phyloP scores from a whole-genome alignment of 169 alveolate genomes.

The Plasmodium billcollinsi region DNA sequence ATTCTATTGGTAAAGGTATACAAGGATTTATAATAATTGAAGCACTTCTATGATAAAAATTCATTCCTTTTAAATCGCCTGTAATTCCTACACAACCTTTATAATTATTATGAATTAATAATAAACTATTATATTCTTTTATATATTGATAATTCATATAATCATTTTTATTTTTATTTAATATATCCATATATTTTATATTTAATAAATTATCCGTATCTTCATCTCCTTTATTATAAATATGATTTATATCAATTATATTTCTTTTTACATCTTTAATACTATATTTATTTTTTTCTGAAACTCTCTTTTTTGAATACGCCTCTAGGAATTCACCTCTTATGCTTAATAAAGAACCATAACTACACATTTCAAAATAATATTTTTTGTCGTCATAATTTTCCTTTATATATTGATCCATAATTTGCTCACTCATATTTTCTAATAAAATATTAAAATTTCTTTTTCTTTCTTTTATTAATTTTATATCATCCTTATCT shows the following conservation, averaged over 20 bases:
- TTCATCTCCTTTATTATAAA: background rate
- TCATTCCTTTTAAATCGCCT: conserved; percentile 66
- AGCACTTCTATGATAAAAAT: conserved; percentile 20
- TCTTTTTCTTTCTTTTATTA: conserved; percentile 54
- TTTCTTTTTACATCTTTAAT: background rate
- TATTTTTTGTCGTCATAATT: conserved; percentile 44
- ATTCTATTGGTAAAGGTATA: conserved; percentile 19
- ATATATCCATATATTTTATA: conserved; percentile 7
- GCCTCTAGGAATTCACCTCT: conserved; percentile 1
- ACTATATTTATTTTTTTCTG: background rate
- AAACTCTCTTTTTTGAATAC: background rate
- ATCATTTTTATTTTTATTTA: conserved; percentile 31
- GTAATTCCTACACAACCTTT: conserved; percentile 48
- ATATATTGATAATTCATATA: conserved; percentile 31
- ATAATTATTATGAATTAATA: conserved; percentile 51
- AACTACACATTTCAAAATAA: conserved; percentile 37
- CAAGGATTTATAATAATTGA: conserved; percentile 33
- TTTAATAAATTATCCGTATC: conserved; percentile 15
- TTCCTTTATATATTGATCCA: conserved; percentile 29
- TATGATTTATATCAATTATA: background rate
- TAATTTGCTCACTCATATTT: conserved; percentile 41
- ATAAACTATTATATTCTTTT: background rate
- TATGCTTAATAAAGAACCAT: conserved; percentile 30
- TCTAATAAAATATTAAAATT: conserved; percentile 24
- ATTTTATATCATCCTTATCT: conserved; percentile 19